These are phyloP conservation scores for Sclerotinia minor DNA, from an alignment of 2,329 filamentous ascomycete species.

Conservation along the genomic window DNA sequence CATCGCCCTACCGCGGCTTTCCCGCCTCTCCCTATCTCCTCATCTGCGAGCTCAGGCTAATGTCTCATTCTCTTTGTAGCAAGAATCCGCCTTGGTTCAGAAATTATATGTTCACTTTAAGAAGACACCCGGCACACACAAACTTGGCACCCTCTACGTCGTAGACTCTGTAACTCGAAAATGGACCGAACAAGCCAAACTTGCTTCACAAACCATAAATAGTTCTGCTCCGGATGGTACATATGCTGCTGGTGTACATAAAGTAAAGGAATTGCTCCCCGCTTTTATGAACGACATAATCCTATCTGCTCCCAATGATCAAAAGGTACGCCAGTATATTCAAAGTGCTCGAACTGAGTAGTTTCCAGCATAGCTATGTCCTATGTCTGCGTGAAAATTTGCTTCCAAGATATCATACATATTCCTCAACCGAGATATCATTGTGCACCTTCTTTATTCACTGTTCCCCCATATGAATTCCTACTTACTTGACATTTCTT, in stretches of 20 bases:
- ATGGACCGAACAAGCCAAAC: conserved; percentile 95
- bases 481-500: conserved; percentile 50
- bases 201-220: conserved; percentile 78
- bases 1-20: background rate
- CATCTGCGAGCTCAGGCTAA: background rate
- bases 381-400: conserved; percentile 32
- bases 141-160: conserved; percentile 98
- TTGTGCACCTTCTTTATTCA: conserved; percentile 21
- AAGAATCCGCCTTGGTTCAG: conserved; percentile 95
- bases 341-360: conserved; percentile 35
- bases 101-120: conserved; percentile 98
- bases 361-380: conserved; percentile 25
- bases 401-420: conserved; percentile 30
- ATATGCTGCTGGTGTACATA: conserved; percentile 90
- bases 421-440: conserved; percentile 23
- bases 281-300: conserved; percentile 95
- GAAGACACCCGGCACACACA: conserved; percentile 90
- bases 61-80: conserved; percentile 29
- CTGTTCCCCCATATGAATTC: conserved; percentile 32
- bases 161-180: conserved; percentile 99
- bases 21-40: background rate
- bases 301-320: conserved; percentile 81
- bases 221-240: conserved; percentile 84
- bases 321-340: conserved; percentile 76
- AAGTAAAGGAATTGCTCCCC: conserved; percentile 93